A percentile compares a stretch with the other conserved stretches of the same genome.
Evolutionary conservation across 2,329 filamentous ascomycete species (phyloP).

Genomic region (Ophiosphaerella narmari): DNA sequence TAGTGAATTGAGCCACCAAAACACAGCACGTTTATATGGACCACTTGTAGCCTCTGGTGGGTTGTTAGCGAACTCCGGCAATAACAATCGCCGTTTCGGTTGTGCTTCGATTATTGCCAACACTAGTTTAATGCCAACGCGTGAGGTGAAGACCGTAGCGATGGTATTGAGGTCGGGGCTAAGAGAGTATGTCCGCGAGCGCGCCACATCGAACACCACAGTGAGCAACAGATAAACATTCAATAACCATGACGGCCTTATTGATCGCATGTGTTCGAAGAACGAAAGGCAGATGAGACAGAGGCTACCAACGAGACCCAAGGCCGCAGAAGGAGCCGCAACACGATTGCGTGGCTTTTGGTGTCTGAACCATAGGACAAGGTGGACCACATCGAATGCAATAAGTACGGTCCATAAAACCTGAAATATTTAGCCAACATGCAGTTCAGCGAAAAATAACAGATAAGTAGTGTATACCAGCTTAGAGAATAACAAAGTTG

Average conservation of each 20-base stretch:
- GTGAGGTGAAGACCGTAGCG: slow-evolving; percentile 50
- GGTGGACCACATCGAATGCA: slow-evolving; percentile 33
- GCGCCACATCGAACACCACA: slow-evolving; percentile 53
- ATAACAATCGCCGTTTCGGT: slow-evolving; percentile 51
- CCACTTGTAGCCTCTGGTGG: slow-evolving; percentile 59
- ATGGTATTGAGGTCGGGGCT: slow-evolving; percentile 42
- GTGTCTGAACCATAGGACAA: slow-evolving; percentile 33
- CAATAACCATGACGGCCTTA: slow-evolving; percentile 55
- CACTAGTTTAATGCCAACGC: slow-evolving; percentile 50
- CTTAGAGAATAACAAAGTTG: slow-evolving; percentile 29
- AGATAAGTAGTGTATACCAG: slow-evolving; percentile 24
- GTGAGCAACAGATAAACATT: slow-evolving; percentile 54
- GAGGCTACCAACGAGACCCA: slow-evolving; percentile 32
- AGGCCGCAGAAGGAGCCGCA: slow-evolving; percentile 31
- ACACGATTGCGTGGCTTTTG: slow-evolving; percentile 15
- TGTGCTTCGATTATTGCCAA: slow-evolving; percentile 52
- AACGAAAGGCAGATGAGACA: slow-evolving; percentile 50
- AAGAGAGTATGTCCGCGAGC: slow-evolving; percentile 49
- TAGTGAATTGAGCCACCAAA: slow-evolving; percentile 60
- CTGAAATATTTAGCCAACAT: slow-evolving; percentile 7
- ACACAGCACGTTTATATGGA: slow-evolving; percentile 55
- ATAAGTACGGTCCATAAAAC: slow-evolving; percentile 29
- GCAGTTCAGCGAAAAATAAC: neutral
- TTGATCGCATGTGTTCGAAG: slow-evolving; percentile 53
- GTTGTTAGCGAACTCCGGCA: slow-evolving; percentile 44